Evolutionary conservation across 108 stramenopile genomes (phyloP), one percentile per base, ranked within the genome.

Genomic region (Nitzschia inconspicua): DNA sequence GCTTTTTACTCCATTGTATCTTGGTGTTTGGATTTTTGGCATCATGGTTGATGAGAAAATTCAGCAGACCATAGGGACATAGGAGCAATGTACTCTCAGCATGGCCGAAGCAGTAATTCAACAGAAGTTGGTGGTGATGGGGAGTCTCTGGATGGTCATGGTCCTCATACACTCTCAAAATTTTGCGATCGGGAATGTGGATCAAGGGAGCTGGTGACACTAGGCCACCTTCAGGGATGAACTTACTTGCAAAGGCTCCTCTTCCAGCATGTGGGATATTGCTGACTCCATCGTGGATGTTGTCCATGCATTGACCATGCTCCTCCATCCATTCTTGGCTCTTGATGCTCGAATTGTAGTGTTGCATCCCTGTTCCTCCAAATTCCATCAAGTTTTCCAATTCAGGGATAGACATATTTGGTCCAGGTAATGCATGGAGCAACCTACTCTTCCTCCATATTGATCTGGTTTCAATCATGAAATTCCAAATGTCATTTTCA

Each of bases 21-120:
- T 73, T 71, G 37, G 76, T 75, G 60, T 91, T 91, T 36, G 83
- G 76, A 22, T 74, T 41, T 16, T 73, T 68, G 13, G 63, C 55
- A 56, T 80, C 57, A 65, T 91, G 90, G 68, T 91, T 91, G 60
- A 91, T 84, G 25, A 82, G 66, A 8, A 57, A 65, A 4, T 73
- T 75, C 24, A 74, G 69, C 3, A 70, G 57, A 32, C 82, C 80
- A 63, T 91, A 91, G 1, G 89, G 89, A 59, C 84, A 88, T 11
- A 91, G 63, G 43, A 91, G 47, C 47, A 91, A 30, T 8, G 73
- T 70, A 1, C 59, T 53, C 9, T 73, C 68, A 16, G 16, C 11
- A 43, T 84, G 86, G 8, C 83, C 82, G 43, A 82, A 78, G 59
- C 86, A 88, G 54, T 88, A 88, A 70, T 88, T 88, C 60, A 84